Evolutionary conservation across 2,329 filamentous ascomycete genomes (phyloP), one percentile per base, ranked within the genome.

Genomic region (Colletotrichum kahawae): DNA sequence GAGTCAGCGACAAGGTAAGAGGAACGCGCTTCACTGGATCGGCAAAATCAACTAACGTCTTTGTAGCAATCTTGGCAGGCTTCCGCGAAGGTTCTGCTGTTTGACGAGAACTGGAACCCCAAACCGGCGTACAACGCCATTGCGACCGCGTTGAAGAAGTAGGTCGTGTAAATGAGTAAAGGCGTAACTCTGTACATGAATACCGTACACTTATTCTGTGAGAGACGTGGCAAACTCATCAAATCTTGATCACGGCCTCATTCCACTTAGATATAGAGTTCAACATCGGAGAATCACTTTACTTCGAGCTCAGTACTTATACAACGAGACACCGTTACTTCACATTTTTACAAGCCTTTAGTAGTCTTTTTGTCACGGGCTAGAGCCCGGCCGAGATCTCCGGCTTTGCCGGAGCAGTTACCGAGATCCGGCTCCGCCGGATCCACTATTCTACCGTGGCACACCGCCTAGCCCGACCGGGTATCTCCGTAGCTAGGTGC

Each of bases 41-140:
- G n/a, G 43, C 43, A 51, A 13, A 67, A 12, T 10, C 38, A 10
- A 38, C 29, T 71, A 31, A 74, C 31, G 1, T 56, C 65, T 16
- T n/a, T 10, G 62, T 16, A 86, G 83, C 85, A 90, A 80, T 89
- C 87, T 31, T 91, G 89, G 89, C 83, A 88, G 73, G 82, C 86
- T 2, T 79, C 81, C 51, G 84, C 82, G 51, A 88, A 84, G 78
- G 89, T 89, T 4, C 84, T 91, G 12, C 84, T 92, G 9, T 92
- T 90, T 77, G 89, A 91, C 82, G 78, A 79, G 77, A 86, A 83
- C 80, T 91, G 85, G 78, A 81, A 83, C 76, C 85, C 88, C 43
- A 91, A 91, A 85, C 77, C 86, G 4, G 87, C 87, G 3, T 91
- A 91, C 78, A 87, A 82, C 62, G 86, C 87, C 66, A 83, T 89